phyloP scores from a whole-genome alignment of 1,284 basidiomycete species.

The Rhodotorula sp. region DNA sequence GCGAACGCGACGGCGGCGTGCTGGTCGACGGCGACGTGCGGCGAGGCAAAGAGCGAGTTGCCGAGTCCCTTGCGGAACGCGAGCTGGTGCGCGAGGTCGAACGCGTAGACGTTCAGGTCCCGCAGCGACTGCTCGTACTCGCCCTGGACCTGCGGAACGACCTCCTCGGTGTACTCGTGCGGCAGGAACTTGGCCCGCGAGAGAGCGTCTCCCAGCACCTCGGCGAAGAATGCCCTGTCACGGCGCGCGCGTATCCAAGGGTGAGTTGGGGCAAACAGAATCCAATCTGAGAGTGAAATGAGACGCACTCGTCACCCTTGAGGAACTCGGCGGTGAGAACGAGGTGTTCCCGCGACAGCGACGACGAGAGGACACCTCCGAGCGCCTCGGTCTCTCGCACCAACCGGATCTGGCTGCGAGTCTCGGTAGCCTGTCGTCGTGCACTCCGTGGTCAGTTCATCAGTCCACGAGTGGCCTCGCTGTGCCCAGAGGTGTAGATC shows the following conservation, averaged over 20 bases:
- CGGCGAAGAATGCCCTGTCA: constrained; percentile 76
- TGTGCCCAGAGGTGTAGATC: neutral
- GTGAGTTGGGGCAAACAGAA: neutral
- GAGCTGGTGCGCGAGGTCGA: constrained; percentile 80
- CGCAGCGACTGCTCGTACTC: constrained; percentile 66
- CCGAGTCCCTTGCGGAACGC: constrained; percentile 91
- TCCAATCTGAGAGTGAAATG: too few species aligned
- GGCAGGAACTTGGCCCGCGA: constrained; percentile 77
- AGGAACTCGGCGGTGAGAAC: constrained; percentile 92
- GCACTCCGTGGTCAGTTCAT: neutral
- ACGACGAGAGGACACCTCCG: constrained; percentile 87
- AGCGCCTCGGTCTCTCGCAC: constrained; percentile 91
- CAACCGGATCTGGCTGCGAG: constrained; percentile 84
- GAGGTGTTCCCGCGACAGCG: constrained; percentile 84
- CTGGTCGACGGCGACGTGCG: constrained; percentile 65
- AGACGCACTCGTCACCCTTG: constrained; percentile 85
- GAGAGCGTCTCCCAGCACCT: constrained; percentile 77
- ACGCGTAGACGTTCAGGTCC: constrained; percentile 64
- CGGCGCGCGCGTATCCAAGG: neutral
- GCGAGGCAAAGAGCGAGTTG: constrained; percentile 75
- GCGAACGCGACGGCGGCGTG: constrained; percentile 69
- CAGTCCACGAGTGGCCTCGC: neutral
- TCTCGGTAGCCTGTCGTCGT: constrained; percentile 65
- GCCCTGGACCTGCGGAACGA: constrained; percentile 68
- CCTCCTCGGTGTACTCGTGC: constrained; percentile 83